Base-by-base conservation (phyloP, 495 filamentous ascomycete species). In the Letharia lupina region DNA sequence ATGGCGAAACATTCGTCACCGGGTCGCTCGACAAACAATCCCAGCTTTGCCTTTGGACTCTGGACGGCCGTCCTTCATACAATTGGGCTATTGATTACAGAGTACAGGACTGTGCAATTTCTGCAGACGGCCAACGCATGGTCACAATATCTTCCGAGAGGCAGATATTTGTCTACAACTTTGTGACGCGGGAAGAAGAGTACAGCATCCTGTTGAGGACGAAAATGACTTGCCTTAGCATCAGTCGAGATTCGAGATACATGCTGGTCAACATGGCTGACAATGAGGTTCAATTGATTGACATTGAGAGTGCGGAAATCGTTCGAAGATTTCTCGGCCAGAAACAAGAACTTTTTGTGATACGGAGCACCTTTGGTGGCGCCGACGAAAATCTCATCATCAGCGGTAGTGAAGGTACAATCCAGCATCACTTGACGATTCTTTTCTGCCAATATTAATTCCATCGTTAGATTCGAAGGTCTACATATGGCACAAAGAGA, bases 401-500 rank as follows among this genome's bases (percentile, higher is more conserved):
- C 23, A 91, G 88, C 73, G 94, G 94, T 33, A 95, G 91, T 72
- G 91, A 97, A 85, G 91, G 93, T 94, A 79, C 18, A 45, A 50
- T 7, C 15, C 12, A 48, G 13, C 39, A 28, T 59, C 48, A 20
- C 48, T 37, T 23, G 16, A 41, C 39, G 20, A 35, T 45, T 28
- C 10, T 13, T 52, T 2, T 12, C 4, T 5, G 28, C 23, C 11
- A 33, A 59, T 23, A 63, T 56, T 67, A 10, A 67, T 28, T 37
- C 8, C 11, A 62, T 68, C 5, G 37, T 56, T 70, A 93, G 92
- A 93, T 73, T 89, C 90, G 0, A 78, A 79, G 37, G 79, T 98
- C 61, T 91, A 87, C 70, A 89, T 98, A 67, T 98, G 93, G 91
- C 90, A 94, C 72, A 93, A 91, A 74, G 82, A 87, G 52, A 93